phyloP scores from a whole-genome alignment of 2,329 filamentous ascomycete genomes.

The Fusarium sororula region DNA sequence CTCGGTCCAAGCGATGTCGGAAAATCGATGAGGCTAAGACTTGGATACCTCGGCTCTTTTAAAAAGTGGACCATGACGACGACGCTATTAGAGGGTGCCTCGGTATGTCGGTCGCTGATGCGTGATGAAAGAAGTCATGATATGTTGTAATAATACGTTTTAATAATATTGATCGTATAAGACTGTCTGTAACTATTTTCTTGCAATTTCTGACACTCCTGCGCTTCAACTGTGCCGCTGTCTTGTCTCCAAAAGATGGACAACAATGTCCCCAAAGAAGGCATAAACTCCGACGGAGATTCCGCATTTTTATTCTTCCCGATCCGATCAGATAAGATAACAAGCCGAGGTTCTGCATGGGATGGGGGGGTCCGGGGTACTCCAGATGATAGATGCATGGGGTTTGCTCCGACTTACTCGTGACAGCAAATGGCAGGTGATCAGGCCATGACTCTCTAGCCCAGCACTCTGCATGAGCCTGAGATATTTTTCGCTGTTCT shows the following conservation, averaged over 20 bases:
- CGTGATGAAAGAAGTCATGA: background rate
- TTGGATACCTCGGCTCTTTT: conserved; percentile 17
- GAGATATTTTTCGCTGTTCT: background rate
- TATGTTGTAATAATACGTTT: background rate
- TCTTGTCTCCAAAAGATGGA: background rate
- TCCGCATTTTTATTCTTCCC: background rate
- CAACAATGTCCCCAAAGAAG: background rate
- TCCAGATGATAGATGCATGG: background rate
- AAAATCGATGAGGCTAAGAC: conserved; percentile 27
- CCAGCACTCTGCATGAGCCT: background rate
- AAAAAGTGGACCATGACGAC: conserved; percentile 21
- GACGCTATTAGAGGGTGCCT: background rate
- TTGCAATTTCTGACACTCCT: background rate
- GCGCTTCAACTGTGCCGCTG: background rate
- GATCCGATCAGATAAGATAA: conserved; percentile 14
- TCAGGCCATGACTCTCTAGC: background rate
- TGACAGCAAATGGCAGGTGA: background rate
- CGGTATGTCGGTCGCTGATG: background rate
- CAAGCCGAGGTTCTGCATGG: background rate
- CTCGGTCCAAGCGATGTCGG: conserved; percentile 25
- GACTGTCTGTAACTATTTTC: background rate
- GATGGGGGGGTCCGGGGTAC: background rate
- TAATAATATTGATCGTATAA: rapidly evolving
- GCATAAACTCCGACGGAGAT: background rate
- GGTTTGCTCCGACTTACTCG: background rate